Evolutionary conservation across 805 yeast genomes (phyloP), one percentile per base, ranked within the genome.

Genomic region (Saturnispora mendoncae): DNA sequence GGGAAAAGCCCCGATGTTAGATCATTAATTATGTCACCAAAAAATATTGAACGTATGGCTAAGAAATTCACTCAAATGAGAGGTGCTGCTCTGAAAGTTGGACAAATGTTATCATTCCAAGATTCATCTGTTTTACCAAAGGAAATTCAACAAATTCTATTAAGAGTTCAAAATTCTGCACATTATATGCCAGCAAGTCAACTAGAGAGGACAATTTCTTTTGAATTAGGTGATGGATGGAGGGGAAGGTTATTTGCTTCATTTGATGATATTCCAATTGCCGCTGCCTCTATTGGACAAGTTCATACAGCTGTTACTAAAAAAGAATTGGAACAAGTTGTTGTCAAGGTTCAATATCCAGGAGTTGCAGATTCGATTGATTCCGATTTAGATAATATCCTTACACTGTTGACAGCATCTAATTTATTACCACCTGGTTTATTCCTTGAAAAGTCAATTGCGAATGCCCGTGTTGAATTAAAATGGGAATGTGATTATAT

Each of bases 401-500:
- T 87, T 46, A 67, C 88, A 71, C 67, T 92, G 27, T 66, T 92
- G 50, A 80, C 94, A 4, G 97, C 97, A 3, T 82, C 95, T 13
- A 69, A 86, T 21, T 63, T 92, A 46, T 67, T 92, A 34, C 98
- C 98, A 15, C 81, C 84, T 36, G 98, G 98, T 0, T 68, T 92
- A 51, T 92, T 86, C 55, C 70, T 94, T 34, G 97, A 92, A 50
- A 84, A 81, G 51, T 85, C 97, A 18, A 78, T 92, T 43, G 95
- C 83, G 18, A 90, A 87, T 61, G 97, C 98, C 1, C 72, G 98
- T 50, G 76, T 75, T 14, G 98, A 92, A 60, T 69, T 92, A 50
- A 87, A 86, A 52, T 90, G 97, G 97, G 98, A 92, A 63, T 90
- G 97, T 63, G 97, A 92, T 62, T 92, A 92, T 57, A 62, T 79